Conservation (phyloP, 345 rosid species). For the Populus euphratica region DNA sequence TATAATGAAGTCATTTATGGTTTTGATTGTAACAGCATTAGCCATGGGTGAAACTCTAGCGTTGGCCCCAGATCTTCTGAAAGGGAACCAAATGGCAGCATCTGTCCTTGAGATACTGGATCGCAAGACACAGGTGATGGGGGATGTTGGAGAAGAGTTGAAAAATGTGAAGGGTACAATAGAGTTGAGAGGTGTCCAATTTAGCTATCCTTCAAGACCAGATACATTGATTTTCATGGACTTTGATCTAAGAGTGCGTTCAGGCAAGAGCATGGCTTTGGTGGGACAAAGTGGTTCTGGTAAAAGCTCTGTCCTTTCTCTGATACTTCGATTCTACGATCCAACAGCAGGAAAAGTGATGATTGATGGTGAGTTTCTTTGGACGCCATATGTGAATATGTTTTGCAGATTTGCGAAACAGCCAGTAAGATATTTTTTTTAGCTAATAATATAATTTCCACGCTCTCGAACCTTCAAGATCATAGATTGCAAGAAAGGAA, state of each 20-base stretch:
- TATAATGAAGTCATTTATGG: slow-evolving; percentile 93
- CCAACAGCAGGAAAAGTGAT: slow-evolving; percentile 74
- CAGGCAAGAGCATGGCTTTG: slow-evolving; percentile 83
- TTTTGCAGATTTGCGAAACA: background rate
- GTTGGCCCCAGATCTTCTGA: slow-evolving; percentile 77
- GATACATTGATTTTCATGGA: slow-evolving; percentile 70
- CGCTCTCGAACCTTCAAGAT: too few species aligned
- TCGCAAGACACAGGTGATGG: slow-evolving; percentile 57
- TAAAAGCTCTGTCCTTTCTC: slow-evolving; percentile 82
- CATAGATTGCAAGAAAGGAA: too few species aligned
- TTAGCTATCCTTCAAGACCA: slow-evolving; percentile 85
- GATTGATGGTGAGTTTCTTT: slow-evolving; percentile 67
- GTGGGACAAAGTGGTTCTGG: slow-evolving; percentile 99
- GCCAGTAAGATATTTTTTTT: background rate
- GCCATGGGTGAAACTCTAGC: slow-evolving; percentile 98
- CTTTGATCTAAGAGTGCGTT: slow-evolving; percentile 57
- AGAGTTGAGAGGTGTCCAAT: slow-evolving; percentile 63
- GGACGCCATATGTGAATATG: background rate
- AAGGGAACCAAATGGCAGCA: slow-evolving; percentile 95
- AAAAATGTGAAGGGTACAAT: slow-evolving; percentile 63
- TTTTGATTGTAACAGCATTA: slow-evolving; percentile 85
- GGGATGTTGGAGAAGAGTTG: slow-evolving; percentile 67
- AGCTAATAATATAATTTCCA: background rate
- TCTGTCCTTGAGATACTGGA: slow-evolving; percentile 81
- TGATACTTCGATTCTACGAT: slow-evolving; percentile 86